These are phyloP conservation scores for Rhytidiadelphus loreus DNA, from an alignment of 225 moss, liverwort and hornwort species.

Conservation along the genomic window DNA sequence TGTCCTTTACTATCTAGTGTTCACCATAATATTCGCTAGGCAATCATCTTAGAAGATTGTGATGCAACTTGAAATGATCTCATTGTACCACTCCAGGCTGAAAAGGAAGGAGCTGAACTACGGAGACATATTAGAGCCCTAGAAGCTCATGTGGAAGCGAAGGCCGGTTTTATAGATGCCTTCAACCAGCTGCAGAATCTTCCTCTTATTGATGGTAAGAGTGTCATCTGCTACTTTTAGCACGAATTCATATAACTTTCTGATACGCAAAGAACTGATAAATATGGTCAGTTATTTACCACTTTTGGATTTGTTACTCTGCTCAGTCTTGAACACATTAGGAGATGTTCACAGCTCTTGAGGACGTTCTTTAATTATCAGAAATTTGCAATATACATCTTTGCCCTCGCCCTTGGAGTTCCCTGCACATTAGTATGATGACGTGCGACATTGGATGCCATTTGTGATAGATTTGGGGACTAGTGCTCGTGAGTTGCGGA, in stretches of 20 bases:
- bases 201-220: slow-evolving; percentile 39
- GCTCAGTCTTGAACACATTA: neutral
- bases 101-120: slow-evolving; percentile 33
- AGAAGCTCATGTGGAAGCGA: slow-evolving; percentile 34
- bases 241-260: neutral
- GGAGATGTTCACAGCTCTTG: neutral
- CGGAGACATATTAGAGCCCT: slow-evolving; percentile 28
- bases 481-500: slow-evolving; percentile 26
- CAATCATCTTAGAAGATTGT: neutral
- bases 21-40: neutral
- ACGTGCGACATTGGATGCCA: neutral
- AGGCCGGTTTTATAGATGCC: slow-evolving; percentile 36
- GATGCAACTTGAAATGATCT: neutral
- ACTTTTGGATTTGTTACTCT: neutral
- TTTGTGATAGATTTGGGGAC: slow-evolving; percentile 29
- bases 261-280: neutral
- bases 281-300: neutral
- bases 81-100: slow-evolving; percentile 9
- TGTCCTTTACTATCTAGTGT: neutral
- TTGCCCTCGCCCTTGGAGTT: neutral
- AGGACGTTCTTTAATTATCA: neutral
- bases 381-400: neutral
- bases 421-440: neutral
- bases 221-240: neutral
- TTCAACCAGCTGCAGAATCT: slow-evolving; percentile 38